Percentiles rank a stretch among this genome's conserved stretches.
Conservation (phyloP, 225 moss, liverwort and hornwort species). For the Bryoerythrophyllum caledonicum region DNA sequence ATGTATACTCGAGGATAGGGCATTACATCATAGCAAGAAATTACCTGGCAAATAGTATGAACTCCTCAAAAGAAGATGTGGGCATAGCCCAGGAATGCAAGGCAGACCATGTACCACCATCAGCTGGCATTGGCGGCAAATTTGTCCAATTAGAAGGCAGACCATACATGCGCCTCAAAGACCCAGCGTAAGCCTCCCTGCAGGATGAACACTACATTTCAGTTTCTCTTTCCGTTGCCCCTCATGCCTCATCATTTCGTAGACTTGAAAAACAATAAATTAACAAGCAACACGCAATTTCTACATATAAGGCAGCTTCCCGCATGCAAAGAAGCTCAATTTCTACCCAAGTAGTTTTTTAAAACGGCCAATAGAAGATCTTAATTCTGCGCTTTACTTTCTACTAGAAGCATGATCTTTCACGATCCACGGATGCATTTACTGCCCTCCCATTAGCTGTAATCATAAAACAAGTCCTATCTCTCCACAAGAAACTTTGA, state of each 20-base stretch:
- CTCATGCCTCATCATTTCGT: neutral
- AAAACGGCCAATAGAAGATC: too few species aligned
- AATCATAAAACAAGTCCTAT: too few species aligned
- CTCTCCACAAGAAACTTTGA: too few species aligned
- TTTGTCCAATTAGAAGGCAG: conserved; percentile 70
- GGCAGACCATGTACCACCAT: conserved; percentile 76
- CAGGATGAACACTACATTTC: conserved; percentile 11
- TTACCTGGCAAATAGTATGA: conserved; percentile 80
- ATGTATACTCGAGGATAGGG: too few species aligned
- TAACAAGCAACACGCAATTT: neutral
- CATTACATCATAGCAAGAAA: conserved; percentile 4
- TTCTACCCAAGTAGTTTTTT: too few species aligned
- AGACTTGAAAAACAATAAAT: conserved; percentile 6
- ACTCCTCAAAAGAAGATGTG: conserved; percentile 81
- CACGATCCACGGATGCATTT: too few species aligned
- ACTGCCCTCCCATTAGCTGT: too few species aligned
- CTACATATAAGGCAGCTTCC: too few species aligned
- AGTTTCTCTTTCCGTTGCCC: conserved; percentile 3
- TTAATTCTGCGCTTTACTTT: too few species aligned
- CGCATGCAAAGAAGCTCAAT: neutral
- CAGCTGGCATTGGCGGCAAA: conserved; percentile 76
- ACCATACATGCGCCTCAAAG: conserved; percentile 85
- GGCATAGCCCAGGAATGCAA: conserved; percentile 92
- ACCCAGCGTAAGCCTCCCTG: conserved; percentile 68
- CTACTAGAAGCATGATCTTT: too few species aligned